Evolutionary conservation across 2,329 filamentous ascomycete species (phyloP).

Genomic region (Chrysosphaeria jannelii): DNA sequence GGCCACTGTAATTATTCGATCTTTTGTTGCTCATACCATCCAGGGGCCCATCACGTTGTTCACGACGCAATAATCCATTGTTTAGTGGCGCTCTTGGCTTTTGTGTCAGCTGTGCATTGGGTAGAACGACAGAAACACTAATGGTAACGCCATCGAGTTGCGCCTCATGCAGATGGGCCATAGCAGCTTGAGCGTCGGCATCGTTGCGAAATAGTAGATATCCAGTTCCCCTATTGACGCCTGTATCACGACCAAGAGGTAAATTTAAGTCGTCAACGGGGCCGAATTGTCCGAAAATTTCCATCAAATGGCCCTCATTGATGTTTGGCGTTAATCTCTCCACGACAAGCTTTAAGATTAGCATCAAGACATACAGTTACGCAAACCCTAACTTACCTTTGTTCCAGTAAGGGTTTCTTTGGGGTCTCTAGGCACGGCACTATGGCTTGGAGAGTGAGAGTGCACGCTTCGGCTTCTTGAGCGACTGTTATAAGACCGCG

Average conservation of each 20-base stretch:
- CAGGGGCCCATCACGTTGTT: conserved; percentile 5
- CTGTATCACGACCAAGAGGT: conserved; percentile 50
- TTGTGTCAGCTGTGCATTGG: conserved; percentile 52
- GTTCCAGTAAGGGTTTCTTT: no score
- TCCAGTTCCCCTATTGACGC: conserved; percentile 54
- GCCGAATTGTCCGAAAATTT: conserved; percentile 80
- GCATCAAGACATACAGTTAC: no score
- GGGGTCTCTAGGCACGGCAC: no score
- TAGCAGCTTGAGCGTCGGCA: conserved; percentile 57
- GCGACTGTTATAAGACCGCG: no score
- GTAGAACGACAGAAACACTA: conserved; percentile 68
- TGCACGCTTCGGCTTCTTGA: no score
- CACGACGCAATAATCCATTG: conserved; percentile 11
- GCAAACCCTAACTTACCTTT: no score
- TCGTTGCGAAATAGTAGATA: conserved; percentile 65
- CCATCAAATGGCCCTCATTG: conserved; percentile 57
- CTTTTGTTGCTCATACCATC: not conserved
- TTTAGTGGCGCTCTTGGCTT: conserved; percentile 33
- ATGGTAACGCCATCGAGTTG: conserved; percentile 61
- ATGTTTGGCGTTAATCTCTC: conserved; percentile 92
- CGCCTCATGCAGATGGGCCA: conserved; percentile 95
- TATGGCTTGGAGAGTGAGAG: no score
- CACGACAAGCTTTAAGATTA: conserved; percentile 89
- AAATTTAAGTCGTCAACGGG: conserved; percentile 65
- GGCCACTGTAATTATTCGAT: conserved; percentile 4